These are phyloP conservation scores for Nannizzia gypsea DNA, from an alignment of 2,329 filamentous ascomycete species.

Conservation along the genomic window DNA sequence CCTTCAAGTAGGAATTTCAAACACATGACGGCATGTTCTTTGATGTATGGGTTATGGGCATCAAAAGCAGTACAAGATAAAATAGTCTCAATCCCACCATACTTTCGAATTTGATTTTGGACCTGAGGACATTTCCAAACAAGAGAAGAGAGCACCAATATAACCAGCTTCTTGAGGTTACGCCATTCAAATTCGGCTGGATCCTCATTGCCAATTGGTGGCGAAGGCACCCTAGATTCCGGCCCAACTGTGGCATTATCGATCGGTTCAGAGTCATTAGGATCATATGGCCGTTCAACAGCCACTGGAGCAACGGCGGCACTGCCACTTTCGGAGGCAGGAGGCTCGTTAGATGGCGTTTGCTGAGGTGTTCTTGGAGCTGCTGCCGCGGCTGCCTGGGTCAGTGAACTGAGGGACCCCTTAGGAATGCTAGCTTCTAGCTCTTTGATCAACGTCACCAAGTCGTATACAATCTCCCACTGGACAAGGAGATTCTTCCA, in stretches of 20 bases:
- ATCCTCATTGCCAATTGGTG: slow-evolving; percentile 45
- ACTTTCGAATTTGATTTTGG: slow-evolving; percentile 73
- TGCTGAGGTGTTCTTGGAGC: slow-evolving; percentile 22
- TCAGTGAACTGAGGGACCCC: slow-evolving; percentile 47
- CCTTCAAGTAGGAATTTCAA: slow-evolving; percentile 57
- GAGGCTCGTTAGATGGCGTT: slow-evolving; percentile 22
- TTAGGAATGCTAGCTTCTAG: slow-evolving; percentile 81
- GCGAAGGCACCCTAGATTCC: slow-evolving; percentile 35
- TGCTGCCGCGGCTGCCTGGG: slow-evolving; percentile 15
- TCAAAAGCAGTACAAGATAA: slow-evolving; percentile 86
- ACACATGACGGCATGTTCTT: slow-evolving; percentile 79
- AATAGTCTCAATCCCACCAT: slow-evolving; percentile 76
- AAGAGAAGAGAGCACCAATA: slow-evolving; percentile 77
- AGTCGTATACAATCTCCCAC: slow-evolving; percentile 83
- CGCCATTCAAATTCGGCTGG: slow-evolving; percentile 58
- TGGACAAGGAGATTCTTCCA: slow-evolving; percentile 77
- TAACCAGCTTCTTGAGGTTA: slow-evolving; percentile 85
- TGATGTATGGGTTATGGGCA: slow-evolving; percentile 85
- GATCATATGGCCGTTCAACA: slow-evolving; percentile 57
- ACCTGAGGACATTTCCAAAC: slow-evolving; percentile 78
- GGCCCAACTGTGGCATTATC: slow-evolving; percentile 28
- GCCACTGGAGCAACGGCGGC: slow-evolving; percentile 28
- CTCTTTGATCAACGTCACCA: slow-evolving; percentile 74
- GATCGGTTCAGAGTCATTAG: slow-evolving; percentile 30
- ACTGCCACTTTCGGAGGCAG: slow-evolving; percentile 1